Evolutionary conservation across 2,329 filamentous ascomycete species (phyloP).

Genomic region (Pseudopyrenochaeta lycopersici): DNA sequence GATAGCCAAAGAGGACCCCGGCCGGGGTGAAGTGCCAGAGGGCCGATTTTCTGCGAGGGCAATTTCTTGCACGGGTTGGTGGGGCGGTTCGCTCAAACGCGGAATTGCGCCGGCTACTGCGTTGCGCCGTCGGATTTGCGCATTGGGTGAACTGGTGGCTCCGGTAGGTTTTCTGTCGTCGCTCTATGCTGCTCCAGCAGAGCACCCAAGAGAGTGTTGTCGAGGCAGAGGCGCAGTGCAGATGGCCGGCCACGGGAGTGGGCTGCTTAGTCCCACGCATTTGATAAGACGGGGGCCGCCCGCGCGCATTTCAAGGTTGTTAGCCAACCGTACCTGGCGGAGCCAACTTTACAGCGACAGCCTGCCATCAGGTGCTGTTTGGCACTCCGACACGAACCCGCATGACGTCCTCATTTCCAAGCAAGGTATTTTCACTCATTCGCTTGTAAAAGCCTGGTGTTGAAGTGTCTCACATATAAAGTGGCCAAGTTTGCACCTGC

Average conservation of each 20-base stretch:
- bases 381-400: neutral
- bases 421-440: neutral
- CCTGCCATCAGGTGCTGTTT: constrained; percentile 10
- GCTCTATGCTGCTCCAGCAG: constrained; percentile 7
- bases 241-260: neutral
- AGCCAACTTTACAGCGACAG: constrained; percentile 4
- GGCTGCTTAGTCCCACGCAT: constrained; percentile 23
- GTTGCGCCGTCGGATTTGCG: neutral
- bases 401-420: constrained; percentile 6
- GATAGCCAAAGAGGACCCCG: constrained; percentile 13
- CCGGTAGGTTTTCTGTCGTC: neutral
- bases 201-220: constrained; percentile 11
- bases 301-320: constrained; percentile 9
- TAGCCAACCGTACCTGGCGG: constrained; percentile 6
- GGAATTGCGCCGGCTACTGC: neutral
- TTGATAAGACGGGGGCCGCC: constrained; percentile 21
- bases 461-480: too few species aligned
- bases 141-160: constrained; percentile 3
- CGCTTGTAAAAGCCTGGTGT: too few species aligned
- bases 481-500: too few species aligned
- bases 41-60: constrained; percentile 3
- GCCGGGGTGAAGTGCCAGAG: neutral
- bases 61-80: constrained; percentile 18
- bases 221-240: constrained; percentile 9
- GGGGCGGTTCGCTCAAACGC: constrained; percentile 9